Base-by-base conservation (phyloP, 805 yeast genomes). In the Lachancea sp. region DNA sequence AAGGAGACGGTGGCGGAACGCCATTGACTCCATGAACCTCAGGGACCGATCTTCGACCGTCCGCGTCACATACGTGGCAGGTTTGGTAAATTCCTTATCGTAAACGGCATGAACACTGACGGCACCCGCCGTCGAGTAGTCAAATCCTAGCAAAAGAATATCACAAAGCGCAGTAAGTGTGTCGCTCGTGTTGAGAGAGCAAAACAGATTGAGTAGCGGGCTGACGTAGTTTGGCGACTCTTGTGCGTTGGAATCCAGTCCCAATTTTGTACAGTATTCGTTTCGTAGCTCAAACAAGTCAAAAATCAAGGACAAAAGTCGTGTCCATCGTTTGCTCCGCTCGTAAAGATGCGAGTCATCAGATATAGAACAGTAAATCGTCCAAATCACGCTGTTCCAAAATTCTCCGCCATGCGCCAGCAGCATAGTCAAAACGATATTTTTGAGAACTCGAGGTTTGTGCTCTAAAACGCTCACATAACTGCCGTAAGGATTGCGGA, bases 301-400 rank as follows among this genome's bases (percentile, higher is more conserved):
- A 13, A 60, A 38, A 2, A 63, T 17, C 2, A 58, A 38, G 17
- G 44, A 42, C 27, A 58, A 36, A 10, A 62, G 26, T 4, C 60
- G 60, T 26, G 54, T 32, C 66, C 68, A 63, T n/a, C 10, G n/a
- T 30, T 34, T 41, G 31, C 45, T 44, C 18, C 42, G n/a, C 44
- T 46, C 13, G 39, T 30, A 38, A 47, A 45, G 1, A 48, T 47
- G 37, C 41, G 50, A 19, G 52, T 33, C 20, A 10, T 38, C 43
- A 15, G 43, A 38, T 4, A 39, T 15, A 1, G 62, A 59, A 37
- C 49, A 50, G 1, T 52, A 47, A 26, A 62, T 39, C 3, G 65
- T 55, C 63, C 62, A 59, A 3, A 52, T 35, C 18, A 62, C 45
- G 52, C 56, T 51, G 42, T 58, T 60, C 42, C 54, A 46, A 25